Percentiles rank a stretch among this genome's conserved stretches.
Conservation (phyloP, 1,139 yeast species). For the Protomyces inundatus region DNA sequence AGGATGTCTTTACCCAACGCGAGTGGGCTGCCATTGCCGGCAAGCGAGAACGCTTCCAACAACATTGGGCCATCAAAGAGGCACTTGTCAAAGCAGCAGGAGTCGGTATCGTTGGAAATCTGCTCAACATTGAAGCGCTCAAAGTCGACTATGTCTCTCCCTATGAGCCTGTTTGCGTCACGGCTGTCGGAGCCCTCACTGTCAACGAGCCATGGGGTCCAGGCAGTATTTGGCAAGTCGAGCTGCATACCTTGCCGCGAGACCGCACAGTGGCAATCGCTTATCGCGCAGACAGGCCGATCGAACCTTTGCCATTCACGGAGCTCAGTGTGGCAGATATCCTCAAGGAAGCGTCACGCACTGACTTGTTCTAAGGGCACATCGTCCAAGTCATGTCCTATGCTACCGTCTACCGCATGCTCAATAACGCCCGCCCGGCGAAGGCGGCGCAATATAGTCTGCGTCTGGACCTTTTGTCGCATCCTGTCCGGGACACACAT, state of each 20-base stretch:
- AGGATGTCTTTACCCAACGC: conserved; percentile 27
- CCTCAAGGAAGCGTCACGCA: not conserved
- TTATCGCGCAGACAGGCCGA: not conserved
- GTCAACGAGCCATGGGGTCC: not conserved
- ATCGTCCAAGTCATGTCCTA: no score
- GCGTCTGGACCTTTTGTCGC: conserved; percentile 14
- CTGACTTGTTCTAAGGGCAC: not conserved
- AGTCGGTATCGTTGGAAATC: conserved; percentile 29
- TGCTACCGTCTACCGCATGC: no score
- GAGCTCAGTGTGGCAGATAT: not conserved
- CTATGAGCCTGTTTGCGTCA: not conserved
- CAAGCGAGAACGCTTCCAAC: conserved; percentile 15
- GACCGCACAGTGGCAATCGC: not conserved
- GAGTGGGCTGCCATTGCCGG: conserved; percentile 25
- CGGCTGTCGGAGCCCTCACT: not conserved
- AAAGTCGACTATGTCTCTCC: conserved; percentile 19
- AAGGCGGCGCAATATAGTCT: conserved; percentile 6
- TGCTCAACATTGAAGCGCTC: conserved; percentile 28
- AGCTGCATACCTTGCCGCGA: not conserved
- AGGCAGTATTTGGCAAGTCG: not conserved
- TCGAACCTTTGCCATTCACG: not conserved
- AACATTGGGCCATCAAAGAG: conserved; percentile 33
- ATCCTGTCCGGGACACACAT: conserved; percentile 20
- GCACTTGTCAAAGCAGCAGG: conserved; percentile 33
- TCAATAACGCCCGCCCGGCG: not conserved